These are phyloP conservation scores for Trichaptum fuscoviolaceum DNA, from an alignment of 768 basidiomycete genomes.

Conservation along the genomic window DNA sequence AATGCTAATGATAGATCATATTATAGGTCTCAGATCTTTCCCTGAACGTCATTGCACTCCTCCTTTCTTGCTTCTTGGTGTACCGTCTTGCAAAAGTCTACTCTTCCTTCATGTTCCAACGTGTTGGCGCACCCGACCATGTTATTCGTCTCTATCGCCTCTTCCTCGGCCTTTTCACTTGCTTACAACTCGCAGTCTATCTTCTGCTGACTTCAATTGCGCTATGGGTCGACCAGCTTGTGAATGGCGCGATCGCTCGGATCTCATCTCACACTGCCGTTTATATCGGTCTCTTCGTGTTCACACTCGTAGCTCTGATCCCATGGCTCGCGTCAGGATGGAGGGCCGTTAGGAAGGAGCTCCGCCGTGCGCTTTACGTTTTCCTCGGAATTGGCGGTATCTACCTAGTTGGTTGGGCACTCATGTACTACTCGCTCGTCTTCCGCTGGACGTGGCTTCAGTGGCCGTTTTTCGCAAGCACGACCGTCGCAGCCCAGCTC, in stretches of 20 bases:
- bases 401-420: slow-evolving; percentile 33
- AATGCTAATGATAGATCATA: slow-evolving; percentile 32
- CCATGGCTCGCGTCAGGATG: slow-evolving; percentile 49
- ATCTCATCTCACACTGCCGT: slow-evolving; percentile 30
- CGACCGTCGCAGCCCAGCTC: slow-evolving; percentile 36
- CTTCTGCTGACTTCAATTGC: slow-evolving; percentile 41
- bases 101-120: slow-evolving; percentile 38
- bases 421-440: slow-evolving; percentile 33
- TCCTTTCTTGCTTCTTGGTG: slow-evolving; percentile 25
- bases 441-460: slow-evolving; percentile 32
- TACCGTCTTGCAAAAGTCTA: slow-evolving; percentile 30
- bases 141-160: slow-evolving; percentile 49
- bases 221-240: slow-evolving; percentile 47
- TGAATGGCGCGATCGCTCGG: slow-evolving; percentile 26
- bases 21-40: slow-evolving; percentile 44
- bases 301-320: slow-evolving; percentile 34
- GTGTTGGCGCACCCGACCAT: slow-evolving; percentile 41
- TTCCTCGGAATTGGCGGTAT: slow-evolving; percentile 35
- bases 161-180: slow-evolving; percentile 43
- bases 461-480: slow-evolving; percentile 48
- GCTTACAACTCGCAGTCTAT: slow-evolving; percentile 43
- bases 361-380: slow-evolving; percentile 30
- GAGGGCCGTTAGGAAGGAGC: slow-evolving; percentile 42
- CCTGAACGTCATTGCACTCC: slow-evolving; percentile 37
- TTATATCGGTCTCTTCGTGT: slow-evolving; percentile 38